Evolutionary conservation across 1,139 yeast genomes (phyloP), one percentile per base, ranked within the genome.

Genomic region (Yamadazyma taylorii): DNA sequence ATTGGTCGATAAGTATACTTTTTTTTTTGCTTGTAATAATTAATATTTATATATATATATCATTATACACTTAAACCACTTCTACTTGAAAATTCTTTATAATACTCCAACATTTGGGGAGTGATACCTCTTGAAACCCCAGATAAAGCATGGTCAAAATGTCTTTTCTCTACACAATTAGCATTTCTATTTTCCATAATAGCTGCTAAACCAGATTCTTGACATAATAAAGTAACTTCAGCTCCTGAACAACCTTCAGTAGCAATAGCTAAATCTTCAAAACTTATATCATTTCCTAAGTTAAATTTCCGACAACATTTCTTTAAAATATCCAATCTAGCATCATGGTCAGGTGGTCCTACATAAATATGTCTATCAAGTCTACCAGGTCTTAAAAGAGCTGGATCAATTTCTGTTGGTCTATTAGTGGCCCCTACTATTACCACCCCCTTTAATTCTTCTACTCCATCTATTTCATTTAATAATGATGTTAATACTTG

Each of bases 191-290:
- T 66, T 49, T 87, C 96, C 81, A 86, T 87, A 42, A 92, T 83
- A 0, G 97, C 97, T 9, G 86, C 78, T 24, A 92, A 66, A 2
- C 98, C 98, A 0, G 97, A 96, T 58, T 92, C 97, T 56, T 90
- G 97, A 51, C 97, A 87, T 17, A 90, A 61, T 28, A 89, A 73
- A 0, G 90, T 95, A 24, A 92, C 89, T 58, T 92, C 98, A 0
- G 98, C 97, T 31, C 98, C 98, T 0, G 97, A 88, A 52, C 95
- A 89, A 0, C 97, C 97, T 0, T 85, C 92, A 0, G 96, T 85
- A n/a, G 86, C 63, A n/a, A 56, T 58, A 4, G 67, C 63, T n/a
- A 83, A 64, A 19, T 69, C 42, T 2, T 61, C 66, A 2, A 76
- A 75, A 27, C 67, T 71, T 2, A 60, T 68, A 3, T 67, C 63